Evolutionary conservation across 2,329 filamentous ascomycete genomes (phyloP).

Genomic region (Aureobasidium sp.): DNA sequence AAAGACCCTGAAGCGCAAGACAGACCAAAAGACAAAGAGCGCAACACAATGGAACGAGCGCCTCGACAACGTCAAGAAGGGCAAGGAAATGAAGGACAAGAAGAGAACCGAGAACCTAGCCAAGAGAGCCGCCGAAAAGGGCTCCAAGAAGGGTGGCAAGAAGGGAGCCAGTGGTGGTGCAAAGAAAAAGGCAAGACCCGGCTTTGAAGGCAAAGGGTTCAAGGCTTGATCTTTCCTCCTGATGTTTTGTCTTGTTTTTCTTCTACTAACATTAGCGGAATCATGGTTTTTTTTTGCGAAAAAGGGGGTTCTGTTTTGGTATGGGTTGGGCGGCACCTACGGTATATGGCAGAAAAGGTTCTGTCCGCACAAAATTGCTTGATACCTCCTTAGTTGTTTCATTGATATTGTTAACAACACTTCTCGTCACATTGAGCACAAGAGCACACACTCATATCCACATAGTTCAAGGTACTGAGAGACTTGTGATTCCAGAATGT

Average conservation of each 20-base stretch:
- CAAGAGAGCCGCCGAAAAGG: constrained; percentile 68
- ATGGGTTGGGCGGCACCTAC: not conserved
- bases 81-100: constrained; percentile 42
- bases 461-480: too few relatives aligned
- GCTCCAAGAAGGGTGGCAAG: constrained; percentile 70
- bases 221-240: not conserved
- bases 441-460: too few relatives aligned
- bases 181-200: constrained; percentile 50
- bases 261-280: not conserved
- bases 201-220: constrained; percentile 57
- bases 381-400: not conserved
- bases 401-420: not conserved
- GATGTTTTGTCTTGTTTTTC: not conserved
- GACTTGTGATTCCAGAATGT: not conserved
- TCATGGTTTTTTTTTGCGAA: constrained; percentile 6
- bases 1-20: constrained; percentile 91
- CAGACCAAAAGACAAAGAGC: constrained; percentile 82
- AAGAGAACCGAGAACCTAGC: constrained; percentile 49
- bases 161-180: constrained; percentile 43
- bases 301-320: not conserved
- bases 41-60: constrained; percentile 67
- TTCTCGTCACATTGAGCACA: not conserved
- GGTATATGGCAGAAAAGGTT: not conserved
- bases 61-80: constrained; percentile 37
- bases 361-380: constrained; percentile 2